These are phyloP conservation scores for Geosmithia flava DNA, from an alignment of 2,329 filamentous ascomycete species.

Conservation along the genomic window DNA sequence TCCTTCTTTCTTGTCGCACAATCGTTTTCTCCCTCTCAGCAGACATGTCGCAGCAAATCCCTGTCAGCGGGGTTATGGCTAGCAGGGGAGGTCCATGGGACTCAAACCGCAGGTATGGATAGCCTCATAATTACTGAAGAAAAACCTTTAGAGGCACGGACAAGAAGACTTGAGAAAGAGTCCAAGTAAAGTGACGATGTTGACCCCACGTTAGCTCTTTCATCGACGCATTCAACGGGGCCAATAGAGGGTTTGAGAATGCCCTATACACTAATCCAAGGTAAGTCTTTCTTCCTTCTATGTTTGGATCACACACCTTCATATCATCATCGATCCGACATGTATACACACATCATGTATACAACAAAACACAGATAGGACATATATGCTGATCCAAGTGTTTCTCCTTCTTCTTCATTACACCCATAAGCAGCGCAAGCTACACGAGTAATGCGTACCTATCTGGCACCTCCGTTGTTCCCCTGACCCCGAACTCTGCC, in stretches of 20 bases:
- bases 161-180: background rate
- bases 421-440: background rate
- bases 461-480: background rate
- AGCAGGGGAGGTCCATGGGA: slow-evolving; percentile 37
- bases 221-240: slow-evolving; percentile 15
- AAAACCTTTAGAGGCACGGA: no score
- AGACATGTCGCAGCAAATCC: slow-evolving; percentile 33
- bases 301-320: no score
- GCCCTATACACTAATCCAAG: slow-evolving; percentile 22
- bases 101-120: slow-evolving; percentile 39
- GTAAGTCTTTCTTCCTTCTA: slow-evolving; percentile 15
- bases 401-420: background rate
- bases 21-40: slow-evolving; percentile 20
- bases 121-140: background rate
- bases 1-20: background rate
- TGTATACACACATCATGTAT: no score
- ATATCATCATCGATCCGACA: no score
- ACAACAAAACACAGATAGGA: no score
- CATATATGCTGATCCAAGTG: background rate
- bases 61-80: slow-evolving; percentile 32
- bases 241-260: slow-evolving; percentile 17
- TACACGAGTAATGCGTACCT: background rate
- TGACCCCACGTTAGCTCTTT: slow-evolving; percentile 13
- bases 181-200: background rate
- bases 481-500: background rate